Evolutionary conservation across 495 filamentous ascomycete species (phyloP).

Genomic region (Talaromyces trachyspermus): DNA sequence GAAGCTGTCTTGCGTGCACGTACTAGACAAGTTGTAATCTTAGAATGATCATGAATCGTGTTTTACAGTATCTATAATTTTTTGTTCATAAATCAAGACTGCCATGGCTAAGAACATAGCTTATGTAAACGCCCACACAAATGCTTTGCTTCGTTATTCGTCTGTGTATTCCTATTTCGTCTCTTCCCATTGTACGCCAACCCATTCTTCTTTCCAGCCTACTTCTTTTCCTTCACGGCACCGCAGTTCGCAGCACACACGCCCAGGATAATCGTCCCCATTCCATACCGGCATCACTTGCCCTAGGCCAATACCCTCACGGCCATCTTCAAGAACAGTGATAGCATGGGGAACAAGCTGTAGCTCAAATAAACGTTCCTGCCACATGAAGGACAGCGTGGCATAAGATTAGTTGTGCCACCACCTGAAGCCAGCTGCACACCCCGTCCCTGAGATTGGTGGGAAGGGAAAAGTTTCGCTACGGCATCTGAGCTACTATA

Average conservation of each 20-base stretch:
- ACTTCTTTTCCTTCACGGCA: slow-evolving; percentile 41
- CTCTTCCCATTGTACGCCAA: slow-evolving; percentile 96
- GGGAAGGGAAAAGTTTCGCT: slow-evolving; percentile 51
- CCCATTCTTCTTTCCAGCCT: slow-evolving; percentile 90
- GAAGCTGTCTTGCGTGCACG: too few species aligned
- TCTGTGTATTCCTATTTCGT: slow-evolving; percentile 25
- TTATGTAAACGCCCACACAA: too few species aligned
- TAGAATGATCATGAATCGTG: too few species aligned
- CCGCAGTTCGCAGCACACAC: slow-evolving; percentile 71
- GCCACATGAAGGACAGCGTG: slow-evolving; percentile 70
- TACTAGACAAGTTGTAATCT: too few species aligned
- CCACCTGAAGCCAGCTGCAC: slow-evolving; percentile 24
- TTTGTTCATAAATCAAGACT: background rate
- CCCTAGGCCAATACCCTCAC: slow-evolving; percentile 50
- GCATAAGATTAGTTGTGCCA: slow-evolving; percentile 42
- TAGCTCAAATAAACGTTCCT: slow-evolving; percentile 77
- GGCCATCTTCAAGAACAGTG: slow-evolving; percentile 74
- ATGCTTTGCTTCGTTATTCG: too few species aligned
- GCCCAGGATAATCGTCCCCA: slow-evolving; percentile 95
- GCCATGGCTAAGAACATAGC: too few species aligned
- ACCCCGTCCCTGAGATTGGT: slow-evolving; percentile 16
- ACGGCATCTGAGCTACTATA: slow-evolving; percentile 71
- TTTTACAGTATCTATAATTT: too few species aligned
- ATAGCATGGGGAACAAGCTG: slow-evolving; percentile 91
- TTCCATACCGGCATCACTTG: slow-evolving; percentile 80